These are phyloP conservation scores for Drechslerella dactyloides DNA, from an alignment of 2,329 filamentous ascomycete species.

Conservation along the genomic window DNA sequence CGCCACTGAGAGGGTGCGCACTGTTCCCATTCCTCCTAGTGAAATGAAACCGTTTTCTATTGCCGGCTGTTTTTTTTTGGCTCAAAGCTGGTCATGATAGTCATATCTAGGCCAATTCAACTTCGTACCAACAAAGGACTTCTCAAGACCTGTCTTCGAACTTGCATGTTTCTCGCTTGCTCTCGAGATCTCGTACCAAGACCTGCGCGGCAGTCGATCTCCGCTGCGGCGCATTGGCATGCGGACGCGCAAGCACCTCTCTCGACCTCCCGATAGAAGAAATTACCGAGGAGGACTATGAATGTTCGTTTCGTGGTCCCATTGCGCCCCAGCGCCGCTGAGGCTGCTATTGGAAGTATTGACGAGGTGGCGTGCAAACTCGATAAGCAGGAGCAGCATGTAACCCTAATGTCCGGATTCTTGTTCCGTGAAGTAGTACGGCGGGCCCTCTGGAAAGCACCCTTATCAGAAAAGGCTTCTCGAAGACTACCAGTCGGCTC, in stretches of 20 bases:
- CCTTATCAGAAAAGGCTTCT: too few species aligned
- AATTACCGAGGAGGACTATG: neutral
- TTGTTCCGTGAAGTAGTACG: too few species aligned
- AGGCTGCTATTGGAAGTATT: neutral
- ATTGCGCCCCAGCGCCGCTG: neutral
- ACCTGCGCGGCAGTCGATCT: neutral
- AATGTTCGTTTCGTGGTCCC: neutral
- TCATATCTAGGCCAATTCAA: neutral
- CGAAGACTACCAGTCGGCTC: too few species aligned
- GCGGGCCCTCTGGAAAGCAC: too few species aligned
- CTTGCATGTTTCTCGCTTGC: neutral
- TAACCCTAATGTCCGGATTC: neutral
- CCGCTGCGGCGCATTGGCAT: neutral
- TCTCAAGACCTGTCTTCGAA: neutral
- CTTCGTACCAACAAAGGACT: too few species aligned
- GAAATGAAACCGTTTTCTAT: conserved; percentile 1
- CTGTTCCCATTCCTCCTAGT: neutral
- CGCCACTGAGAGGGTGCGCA: too few species aligned
- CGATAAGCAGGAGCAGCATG: neutral
- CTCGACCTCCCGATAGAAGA: neutral
- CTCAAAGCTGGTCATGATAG: neutral
- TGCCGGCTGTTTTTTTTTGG: neutral
- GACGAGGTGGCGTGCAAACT: neutral
- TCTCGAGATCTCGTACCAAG: neutral
- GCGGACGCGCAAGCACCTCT: neutral